Conservation (phyloP, 805 yeast species). For the Suhomyces emberorum region DNA sequence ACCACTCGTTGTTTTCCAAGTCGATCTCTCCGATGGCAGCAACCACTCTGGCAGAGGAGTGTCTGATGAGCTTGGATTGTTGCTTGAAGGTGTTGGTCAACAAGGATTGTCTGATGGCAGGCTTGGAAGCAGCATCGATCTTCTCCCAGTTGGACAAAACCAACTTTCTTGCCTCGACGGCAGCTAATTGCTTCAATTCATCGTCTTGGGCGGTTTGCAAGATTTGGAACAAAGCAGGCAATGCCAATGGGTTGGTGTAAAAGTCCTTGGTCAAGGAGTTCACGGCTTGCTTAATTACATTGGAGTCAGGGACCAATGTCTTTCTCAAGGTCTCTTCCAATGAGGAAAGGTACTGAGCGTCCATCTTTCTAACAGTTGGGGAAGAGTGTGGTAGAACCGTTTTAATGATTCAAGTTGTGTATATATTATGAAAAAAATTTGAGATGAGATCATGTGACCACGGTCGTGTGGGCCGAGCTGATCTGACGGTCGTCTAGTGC, state of each 20-base stretch:
- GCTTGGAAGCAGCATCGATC: conserved; percentile 48
- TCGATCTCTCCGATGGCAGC: conserved; percentile 82
- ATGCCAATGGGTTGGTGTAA: conserved; percentile 64
- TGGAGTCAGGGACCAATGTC: conserved; percentile 78
- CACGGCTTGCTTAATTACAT: conserved; percentile 80
- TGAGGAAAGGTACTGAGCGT: conserved; percentile 62
- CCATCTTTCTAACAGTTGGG: conserved; percentile 46
- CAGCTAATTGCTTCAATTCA: conserved; percentile 85
- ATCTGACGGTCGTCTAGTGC: too few species aligned
- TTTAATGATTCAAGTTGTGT: neutral
- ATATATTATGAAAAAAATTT: conserved; percentile 2
- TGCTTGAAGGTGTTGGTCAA: conserved; percentile 70
- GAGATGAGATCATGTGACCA: conserved; percentile 9
- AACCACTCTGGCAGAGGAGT: conserved; percentile 84
- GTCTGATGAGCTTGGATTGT: conserved; percentile 66
- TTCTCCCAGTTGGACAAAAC: conserved; percentile 67
- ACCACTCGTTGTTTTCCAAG: conserved; percentile 65
- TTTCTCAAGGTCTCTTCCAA: conserved; percentile 77
- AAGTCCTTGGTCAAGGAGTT: conserved; percentile 67
- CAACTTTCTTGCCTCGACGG: conserved; percentile 91
- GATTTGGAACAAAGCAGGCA: conserved; percentile 81
- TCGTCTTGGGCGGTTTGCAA: conserved; percentile 66
- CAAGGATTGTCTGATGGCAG: conserved; percentile 63
- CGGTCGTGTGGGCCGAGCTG: conserved; percentile 3
- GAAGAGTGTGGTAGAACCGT: neutral